phyloP scores from a whole-genome alignment of 2,329 filamentous ascomycete species.

The Aspergillus sojae region DNA sequence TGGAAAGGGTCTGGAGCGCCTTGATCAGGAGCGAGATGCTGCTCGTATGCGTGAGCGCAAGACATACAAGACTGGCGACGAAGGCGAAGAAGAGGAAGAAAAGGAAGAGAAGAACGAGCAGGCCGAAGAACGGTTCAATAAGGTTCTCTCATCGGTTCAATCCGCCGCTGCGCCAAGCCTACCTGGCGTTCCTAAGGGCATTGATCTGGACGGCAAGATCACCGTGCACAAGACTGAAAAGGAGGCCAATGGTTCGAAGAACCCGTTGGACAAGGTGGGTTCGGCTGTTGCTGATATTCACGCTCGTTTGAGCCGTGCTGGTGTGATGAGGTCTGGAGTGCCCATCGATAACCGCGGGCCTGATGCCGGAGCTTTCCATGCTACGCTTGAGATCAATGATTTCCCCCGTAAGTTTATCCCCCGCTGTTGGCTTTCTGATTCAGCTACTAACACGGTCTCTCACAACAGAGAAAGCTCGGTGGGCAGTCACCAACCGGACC shows the following conservation, averaged over 20 bases:
- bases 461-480: constrained; percentile 78
- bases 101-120: constrained; percentile 70
- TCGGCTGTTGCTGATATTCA: constrained; percentile 93
- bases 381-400: constrained; percentile 97
- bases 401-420: constrained; percentile 69
- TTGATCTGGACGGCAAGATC: constrained; percentile 69
- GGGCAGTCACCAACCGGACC: constrained; percentile 97
- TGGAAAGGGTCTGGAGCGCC: constrained; percentile 87
- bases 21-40: constrained; percentile 88
- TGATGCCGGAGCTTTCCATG: constrained; percentile 94
- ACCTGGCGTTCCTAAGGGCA: constrained; percentile 56
- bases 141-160: constrained; percentile 66
- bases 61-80: constrained; percentile 86
- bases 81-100: constrained; percentile 73
- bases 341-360: constrained; percentile 98
- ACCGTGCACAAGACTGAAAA: constrained; percentile 72
- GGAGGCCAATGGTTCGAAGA: constrained; percentile 54
- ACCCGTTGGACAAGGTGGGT: constrained; percentile 80
- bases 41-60: constrained; percentile 84
- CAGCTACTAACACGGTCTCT: constrained; percentile 13
- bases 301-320: constrained; percentile 82
- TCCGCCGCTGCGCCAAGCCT: constrained; percentile 57
- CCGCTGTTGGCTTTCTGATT: neutral
- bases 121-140: constrained; percentile 56
- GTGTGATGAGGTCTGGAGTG: constrained; percentile 85